Evolutionary conservation across 2,329 filamentous ascomycete genomes (phyloP), one percentile per base, ranked within the genome.

Genomic region (Fusarium gaditjirri): DNA sequence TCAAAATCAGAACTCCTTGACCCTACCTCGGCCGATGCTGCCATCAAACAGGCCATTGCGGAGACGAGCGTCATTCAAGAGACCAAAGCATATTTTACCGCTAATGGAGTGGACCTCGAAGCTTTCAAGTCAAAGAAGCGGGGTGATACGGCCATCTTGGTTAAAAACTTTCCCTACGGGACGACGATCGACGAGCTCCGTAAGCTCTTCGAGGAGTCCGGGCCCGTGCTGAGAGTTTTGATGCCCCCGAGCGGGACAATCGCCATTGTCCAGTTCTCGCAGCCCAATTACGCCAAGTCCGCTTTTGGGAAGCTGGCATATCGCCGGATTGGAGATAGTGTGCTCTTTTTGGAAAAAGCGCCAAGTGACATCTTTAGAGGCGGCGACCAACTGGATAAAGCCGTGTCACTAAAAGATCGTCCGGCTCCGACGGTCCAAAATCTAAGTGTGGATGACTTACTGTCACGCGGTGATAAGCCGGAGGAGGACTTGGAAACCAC

Each of bases 61-160:
- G 96, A 99, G 85, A 98, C 95, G 27, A 93, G 96, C 71, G 90
- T 97, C 75, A 98, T 99, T 65, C 94, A 97, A 83, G 96, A 98
- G 81, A 97, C 94, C 5, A 98, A 98, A 82, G 87, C 92, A 14
- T 99, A 97, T 83, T 97, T 99, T 79, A 86, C 88, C 58, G 88
- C 92, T 47, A 94, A 98, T 73, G 95, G 95, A 39, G 93, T 98
- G 27, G 94, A 98, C 81, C 86, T 99, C 50, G 92, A 98, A 72
- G 92, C 95, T 16, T 98, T 99, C 85, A 96, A 95, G 81, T 91
- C 89, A 61, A 90, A 91, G 68, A 90, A 94, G 80, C 91, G 95
- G 78, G 95, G 95, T 68, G 95, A 98, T 80, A 92, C 90, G 25
- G 90, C 92, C 44, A 95, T 99, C 53, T 84, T 99, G 57, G 93